These are phyloP conservation scores for Schwanniomyces pseudopolymorphus DNA, from an alignment of 805 yeast species.

Conservation along the genomic window DNA sequence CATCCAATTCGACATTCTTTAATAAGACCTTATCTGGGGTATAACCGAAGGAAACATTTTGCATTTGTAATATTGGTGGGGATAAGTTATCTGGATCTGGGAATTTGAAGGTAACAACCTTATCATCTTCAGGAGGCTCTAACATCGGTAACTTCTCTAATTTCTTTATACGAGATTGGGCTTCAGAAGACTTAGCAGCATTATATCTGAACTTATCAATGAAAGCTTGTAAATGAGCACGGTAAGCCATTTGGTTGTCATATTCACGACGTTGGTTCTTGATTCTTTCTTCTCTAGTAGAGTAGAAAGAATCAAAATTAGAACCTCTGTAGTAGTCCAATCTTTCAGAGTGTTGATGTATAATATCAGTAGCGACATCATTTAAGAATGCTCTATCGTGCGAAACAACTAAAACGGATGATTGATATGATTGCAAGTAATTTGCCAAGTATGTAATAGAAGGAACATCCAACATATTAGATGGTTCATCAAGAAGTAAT, in stretches of 20 bases:
- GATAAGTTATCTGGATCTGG: constrained; percentile 93
- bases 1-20: constrained; percentile 79
- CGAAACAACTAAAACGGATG: constrained; percentile 93
- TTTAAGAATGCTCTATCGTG: constrained; percentile 97
- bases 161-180: constrained; percentile 96
- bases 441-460: constrained; percentile 91
- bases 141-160: constrained; percentile 89
- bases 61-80: constrained; percentile 90
- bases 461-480: constrained; percentile 99
- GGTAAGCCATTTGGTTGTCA: constrained; percentile 94
- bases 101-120: constrained; percentile 78
- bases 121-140: constrained; percentile 94
- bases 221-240: constrained; percentile 90
- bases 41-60: constrained; percentile 86
- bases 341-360: constrained; percentile 96
- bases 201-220: constrained; percentile 96
- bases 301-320: constrained; percentile 88
- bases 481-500: constrained; percentile 93
- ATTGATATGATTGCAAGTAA: constrained; percentile 84
- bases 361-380: constrained; percentile 97
- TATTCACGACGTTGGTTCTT: constrained; percentile 93
- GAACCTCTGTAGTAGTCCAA: constrained; percentile 94
- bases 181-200: constrained; percentile 97
- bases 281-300: constrained; percentile 92
- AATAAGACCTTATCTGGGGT: constrained; percentile 61